These are phyloP conservation scores for Candida oleophila DNA, from an alignment of 805 yeast species.

Conservation along the genomic window DNA sequence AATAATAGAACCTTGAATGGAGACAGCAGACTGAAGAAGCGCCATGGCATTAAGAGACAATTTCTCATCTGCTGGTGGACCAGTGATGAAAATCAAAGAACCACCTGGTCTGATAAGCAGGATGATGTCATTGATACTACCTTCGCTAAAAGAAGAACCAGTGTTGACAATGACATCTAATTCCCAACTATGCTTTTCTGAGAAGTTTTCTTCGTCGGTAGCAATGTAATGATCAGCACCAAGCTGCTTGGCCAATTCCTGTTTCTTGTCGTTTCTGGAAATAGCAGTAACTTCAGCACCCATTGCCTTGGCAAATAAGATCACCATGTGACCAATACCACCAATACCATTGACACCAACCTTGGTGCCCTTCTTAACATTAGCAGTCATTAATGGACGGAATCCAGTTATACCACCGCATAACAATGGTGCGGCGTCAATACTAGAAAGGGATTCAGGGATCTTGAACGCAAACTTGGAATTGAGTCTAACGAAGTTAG, in stretches of 20 bases:
- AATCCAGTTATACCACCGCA: constrained; percentile 66
- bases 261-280: constrained; percentile 51
- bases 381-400: constrained; percentile 54
- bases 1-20: constrained; percentile 56
- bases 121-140: no score
- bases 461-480: constrained; percentile 62
- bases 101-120: constrained; percentile 55
- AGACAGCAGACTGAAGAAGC: constrained; percentile 52
- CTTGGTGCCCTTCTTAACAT: constrained; percentile 42
- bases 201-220: constrained; percentile 47
- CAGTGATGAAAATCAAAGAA: constrained; percentile 61
- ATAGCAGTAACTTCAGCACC: constrained; percentile 60
- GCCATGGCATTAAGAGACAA: no score
- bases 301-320: constrained; percentile 55
- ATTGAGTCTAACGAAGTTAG: no score
- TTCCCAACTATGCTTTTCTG: constrained; percentile 28
- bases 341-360: constrained; percentile 58
- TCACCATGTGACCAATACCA: constrained; percentile 57
- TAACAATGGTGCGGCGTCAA: constrained; percentile 70
- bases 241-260: constrained; percentile 44
- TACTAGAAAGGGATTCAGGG: constrained; percentile 47
- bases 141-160: constrained; percentile 40
- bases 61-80: constrained; percentile 50
- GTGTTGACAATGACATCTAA: constrained; percentile 51
- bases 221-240: constrained; percentile 55